Base-by-base conservation (phyloP, 2,329 filamentous ascomycete species). In the Sclerotinia glacialis region DNA sequence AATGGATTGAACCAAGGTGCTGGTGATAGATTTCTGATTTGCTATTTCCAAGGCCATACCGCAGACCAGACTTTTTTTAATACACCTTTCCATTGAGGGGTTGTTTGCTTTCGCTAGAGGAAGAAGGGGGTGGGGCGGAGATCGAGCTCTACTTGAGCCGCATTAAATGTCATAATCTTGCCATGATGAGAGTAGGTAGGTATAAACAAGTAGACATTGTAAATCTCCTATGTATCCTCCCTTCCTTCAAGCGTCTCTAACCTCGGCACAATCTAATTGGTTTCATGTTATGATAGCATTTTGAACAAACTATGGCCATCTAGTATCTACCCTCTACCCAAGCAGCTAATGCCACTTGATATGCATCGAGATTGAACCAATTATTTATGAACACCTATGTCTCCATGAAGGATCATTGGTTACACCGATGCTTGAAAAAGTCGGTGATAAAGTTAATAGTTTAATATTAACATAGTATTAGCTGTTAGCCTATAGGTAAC, bases 391-490 rank as follows among this genome's bases (percentile, higher is more conserved):
- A n/a, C 59, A 42, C 23, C 5, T 42, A 40, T 53, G 23, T 40
- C 52, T 42, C n/a, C 47, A 21, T 5, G 21, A 53, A 28, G 34
- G 42, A n/a, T 40, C 31, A 63, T 63, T 63, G 47, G 46, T 28
- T 53, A 16, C 34, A 49, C n/a, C 40, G 47, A 61, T 31, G 44
- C 34, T 52, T 37, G 44, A 12, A 62, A 62, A 62, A 50, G 59
- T 62, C 59, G 59, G 59, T 62, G 59, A 62, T 62, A 23, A 4
- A 3, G 11, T 40, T 40, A 5, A 40, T 40, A 16, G 37, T 40
- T 16, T 40, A 34, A 34, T n/a, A 46, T 46, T 34, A 31, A 34
- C n/a, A 53, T 21, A 28, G n/a, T n/a, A n/a, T n/a, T 53, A 44
- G 37, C 54, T 28, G 44, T 37, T 40, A 40, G 37, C 12, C 11